phyloP scores from a whole-genome alignment of 345 rosid species.

The Sonneratia caseolaris region DNA sequence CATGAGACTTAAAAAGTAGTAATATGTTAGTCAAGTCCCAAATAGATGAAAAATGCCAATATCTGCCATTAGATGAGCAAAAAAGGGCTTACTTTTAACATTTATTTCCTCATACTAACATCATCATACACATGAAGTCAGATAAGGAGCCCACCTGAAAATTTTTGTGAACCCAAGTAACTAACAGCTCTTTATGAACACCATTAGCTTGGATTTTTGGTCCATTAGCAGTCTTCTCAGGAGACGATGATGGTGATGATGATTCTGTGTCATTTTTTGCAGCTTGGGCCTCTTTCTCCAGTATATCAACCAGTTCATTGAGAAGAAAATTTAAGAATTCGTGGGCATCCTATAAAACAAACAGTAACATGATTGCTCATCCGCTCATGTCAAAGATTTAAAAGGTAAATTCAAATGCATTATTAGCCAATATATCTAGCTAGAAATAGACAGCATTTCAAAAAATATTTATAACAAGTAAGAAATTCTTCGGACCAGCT shows the following conservation, averaged over 20 bases:
- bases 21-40: background rate
- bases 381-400: background rate
- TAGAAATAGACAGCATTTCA: no score
- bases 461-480: no score
- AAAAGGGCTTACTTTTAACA: background rate
- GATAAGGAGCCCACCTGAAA: conserved; percentile 56
- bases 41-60: background rate
- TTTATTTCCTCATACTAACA: background rate
- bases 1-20: background rate
- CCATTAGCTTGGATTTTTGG: conserved; percentile 61
- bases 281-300: conserved; percentile 93
- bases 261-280: conserved; percentile 65
- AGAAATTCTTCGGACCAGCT: no score
- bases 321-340: conserved; percentile 94
- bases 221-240: conserved; percentile 77
- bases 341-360: conserved; percentile 78
- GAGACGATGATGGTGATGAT: conserved; percentile 54
- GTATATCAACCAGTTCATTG: conserved; percentile 94
- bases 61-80: background rate
- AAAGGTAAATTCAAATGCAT: background rate
- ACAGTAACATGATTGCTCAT: background rate
- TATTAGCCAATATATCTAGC: no score
- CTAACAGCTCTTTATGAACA: conserved; percentile 71
- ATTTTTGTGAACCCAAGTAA: conserved; percentile 95
- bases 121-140: background rate